phyloP scores from a whole-genome alignment of 768 basidiomycete species.

The Pluteus cervinus region DNA sequence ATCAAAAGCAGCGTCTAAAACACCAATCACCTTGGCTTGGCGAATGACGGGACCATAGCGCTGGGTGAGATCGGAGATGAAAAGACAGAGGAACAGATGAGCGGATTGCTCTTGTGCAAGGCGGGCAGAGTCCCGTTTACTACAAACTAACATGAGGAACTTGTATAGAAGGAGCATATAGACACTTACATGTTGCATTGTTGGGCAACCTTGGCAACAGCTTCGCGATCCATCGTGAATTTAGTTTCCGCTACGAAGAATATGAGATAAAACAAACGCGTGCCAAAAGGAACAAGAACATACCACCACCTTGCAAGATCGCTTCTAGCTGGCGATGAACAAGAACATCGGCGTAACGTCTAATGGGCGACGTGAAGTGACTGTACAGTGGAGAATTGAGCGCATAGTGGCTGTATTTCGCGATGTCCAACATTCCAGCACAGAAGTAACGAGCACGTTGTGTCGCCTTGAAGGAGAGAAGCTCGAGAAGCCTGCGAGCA shows the following conservation, averaged over 20 bases:
- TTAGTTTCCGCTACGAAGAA: slow-evolving; percentile 58
- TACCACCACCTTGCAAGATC: slow-evolving; percentile 66
- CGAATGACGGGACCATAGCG: slow-evolving; percentile 94
- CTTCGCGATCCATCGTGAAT: slow-evolving; percentile 96
- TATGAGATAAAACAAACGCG: slow-evolving; percentile 8
- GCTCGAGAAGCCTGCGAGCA: slow-evolving; percentile 71
- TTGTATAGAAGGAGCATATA: background rate
- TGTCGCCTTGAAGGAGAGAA: slow-evolving; percentile 88
- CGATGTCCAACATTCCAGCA: slow-evolving; percentile 97
- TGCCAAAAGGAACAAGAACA: slow-evolving; percentile 23
- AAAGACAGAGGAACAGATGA: slow-evolving; percentile 90
- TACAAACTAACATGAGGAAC: slow-evolving; percentile 20
- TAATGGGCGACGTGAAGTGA: slow-evolving; percentile 89
- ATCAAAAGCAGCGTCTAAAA: slow-evolving; percentile 97
- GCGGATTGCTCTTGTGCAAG: slow-evolving; percentile 96
- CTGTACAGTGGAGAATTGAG: slow-evolving; percentile 89
- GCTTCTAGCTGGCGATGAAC: slow-evolving; percentile 97
- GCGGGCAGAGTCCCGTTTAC: slow-evolving; percentile 85
- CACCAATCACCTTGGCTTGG: slow-evolving; percentile 90
- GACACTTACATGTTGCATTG: slow-evolving; percentile 88
- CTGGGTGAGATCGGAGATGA: slow-evolving; percentile 90
- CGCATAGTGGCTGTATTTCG: slow-evolving; percentile 93
- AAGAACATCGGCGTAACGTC: slow-evolving; percentile 88
- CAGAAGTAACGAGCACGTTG: slow-evolving; percentile 98
- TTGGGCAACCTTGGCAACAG: slow-evolving; percentile 95